phyloP scores from a whole-genome alignment of 2,329 filamentous ascomycete genomes.

The Talaromyces sp. region DNA sequence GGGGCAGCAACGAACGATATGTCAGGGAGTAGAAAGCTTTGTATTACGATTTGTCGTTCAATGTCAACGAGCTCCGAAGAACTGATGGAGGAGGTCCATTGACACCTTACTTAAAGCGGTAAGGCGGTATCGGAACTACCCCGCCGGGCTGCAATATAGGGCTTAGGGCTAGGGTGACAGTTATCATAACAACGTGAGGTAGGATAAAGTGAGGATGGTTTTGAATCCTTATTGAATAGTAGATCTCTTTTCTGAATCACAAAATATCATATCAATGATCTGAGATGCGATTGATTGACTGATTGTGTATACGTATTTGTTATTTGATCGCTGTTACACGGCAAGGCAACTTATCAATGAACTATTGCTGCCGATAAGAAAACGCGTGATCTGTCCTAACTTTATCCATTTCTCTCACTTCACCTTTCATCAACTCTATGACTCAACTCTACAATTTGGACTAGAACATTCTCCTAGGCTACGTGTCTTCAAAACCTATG shows the following conservation, averaged over 20 bases:
- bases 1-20: neutral
- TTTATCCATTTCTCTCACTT: neutral
- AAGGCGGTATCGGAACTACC: constrained; percentile 1
- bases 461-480: neutral
- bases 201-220: neutral
- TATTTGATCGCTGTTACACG: neutral
- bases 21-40: neutral
- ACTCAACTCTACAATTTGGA: neutral
- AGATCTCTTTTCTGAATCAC: neutral
- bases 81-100: neutral
- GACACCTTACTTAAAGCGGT: neutral
- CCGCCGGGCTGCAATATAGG: constrained; percentile 12
- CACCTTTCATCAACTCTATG: neutral
- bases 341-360: neutral
- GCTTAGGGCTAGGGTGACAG: constrained; percentile 17
- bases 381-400: constrained; percentile 10
- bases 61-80: neutral
- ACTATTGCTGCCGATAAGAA: constrained; percentile 4
- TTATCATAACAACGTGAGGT: neutral
- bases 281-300: neutral
- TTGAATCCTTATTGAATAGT: neutral
- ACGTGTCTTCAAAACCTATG: neutral
- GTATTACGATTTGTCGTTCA: neutral
- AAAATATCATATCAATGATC: neutral
- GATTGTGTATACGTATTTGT: neutral